Percentiles rank a stretch among this genome's conserved stretches.
Conservation (phyloP, 169 alveolate genomes). For the Plasmodium gaboni region DNA sequence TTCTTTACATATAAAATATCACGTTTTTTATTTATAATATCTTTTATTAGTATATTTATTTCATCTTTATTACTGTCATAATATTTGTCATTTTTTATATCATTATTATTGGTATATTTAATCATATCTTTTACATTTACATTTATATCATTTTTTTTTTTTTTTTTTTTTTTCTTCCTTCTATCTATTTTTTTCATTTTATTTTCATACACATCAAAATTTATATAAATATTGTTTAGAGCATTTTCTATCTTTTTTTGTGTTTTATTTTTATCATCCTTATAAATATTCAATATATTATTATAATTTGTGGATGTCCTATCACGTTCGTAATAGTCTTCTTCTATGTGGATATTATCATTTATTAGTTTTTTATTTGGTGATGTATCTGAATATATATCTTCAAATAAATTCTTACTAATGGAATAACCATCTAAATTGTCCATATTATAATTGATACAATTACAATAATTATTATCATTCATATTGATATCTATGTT, state of each 20-base stretch:
- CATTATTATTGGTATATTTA: neutral
- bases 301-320: too few relatives aligned
- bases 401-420: neutral
- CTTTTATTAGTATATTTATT: neutral
- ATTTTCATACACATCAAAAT: slow-evolving; percentile 55
- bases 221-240: slow-evolving; percentile 29
- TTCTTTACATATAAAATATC: slow-evolving; percentile 5
- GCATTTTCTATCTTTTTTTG: neutral
- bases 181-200: slow-evolving; percentile 32
- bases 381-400: neutral
- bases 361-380: neutral
- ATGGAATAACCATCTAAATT: too few relatives aligned
- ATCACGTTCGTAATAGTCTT: too few relatives aligned
- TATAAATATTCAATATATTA: neutral
- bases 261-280: neutral
- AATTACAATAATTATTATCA: neutral
- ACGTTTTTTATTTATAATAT: slow-evolving; percentile 1
- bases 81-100: neutral
- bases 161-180: slow-evolving; percentile 18
- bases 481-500: neutral
- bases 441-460: too few relatives aligned
- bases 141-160: neutral
- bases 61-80: neutral
- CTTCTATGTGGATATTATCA: neutral
- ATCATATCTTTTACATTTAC: neutral